Percentiles rank a stretch among this genome's conserved stretches.
These are phyloP conservation scores for Sugiyamaella boreocaroliniensis DNA, from an alignment of 805 yeast species.

Conservation along the genomic window DNA sequence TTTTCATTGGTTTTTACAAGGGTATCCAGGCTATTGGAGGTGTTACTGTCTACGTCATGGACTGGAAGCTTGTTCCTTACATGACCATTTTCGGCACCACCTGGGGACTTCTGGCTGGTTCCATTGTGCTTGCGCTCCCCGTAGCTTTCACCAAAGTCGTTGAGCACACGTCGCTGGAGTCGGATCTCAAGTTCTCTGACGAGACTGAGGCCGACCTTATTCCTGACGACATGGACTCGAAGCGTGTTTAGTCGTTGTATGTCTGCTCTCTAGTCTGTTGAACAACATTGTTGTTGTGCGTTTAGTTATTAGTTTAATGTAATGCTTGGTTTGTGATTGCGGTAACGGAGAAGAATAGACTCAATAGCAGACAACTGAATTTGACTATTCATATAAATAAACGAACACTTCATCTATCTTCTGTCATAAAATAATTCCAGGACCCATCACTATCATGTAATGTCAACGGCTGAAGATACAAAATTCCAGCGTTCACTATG, in stretches of 20 bases:
- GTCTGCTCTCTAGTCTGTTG: neutral
- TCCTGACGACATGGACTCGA: constrained; percentile 2
- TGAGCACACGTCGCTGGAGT: constrained; percentile 9
- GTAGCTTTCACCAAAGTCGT: constrained; percentile 5
- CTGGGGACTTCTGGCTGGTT: constrained; percentile 11
- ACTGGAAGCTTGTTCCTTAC: constrained; percentile 24
- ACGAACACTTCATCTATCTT: no score
- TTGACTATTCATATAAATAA: no score
- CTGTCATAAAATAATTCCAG: no score
- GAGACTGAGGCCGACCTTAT: constrained; percentile 7
- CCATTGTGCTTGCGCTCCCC: constrained; percentile 10
- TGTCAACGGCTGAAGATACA: no score
- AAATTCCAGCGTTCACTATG: no score
- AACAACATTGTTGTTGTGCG: neutral
- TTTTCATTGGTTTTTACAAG: constrained; percentile 55
- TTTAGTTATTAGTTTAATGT: neutral
- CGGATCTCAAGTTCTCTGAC: constrained; percentile 8
- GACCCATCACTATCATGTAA: no score
- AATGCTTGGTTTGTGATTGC: no score
- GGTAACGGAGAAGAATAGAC: no score
- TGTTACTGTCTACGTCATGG: constrained; percentile 52
- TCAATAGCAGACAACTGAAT: no score
- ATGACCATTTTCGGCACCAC: constrained; percentile 9
- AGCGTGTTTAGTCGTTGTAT: neutral
- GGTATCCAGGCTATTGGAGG: constrained; percentile 58